Evolutionary conservation across 345 rosid species (phyloP).

Genomic region (Citrus inodora): DNA sequence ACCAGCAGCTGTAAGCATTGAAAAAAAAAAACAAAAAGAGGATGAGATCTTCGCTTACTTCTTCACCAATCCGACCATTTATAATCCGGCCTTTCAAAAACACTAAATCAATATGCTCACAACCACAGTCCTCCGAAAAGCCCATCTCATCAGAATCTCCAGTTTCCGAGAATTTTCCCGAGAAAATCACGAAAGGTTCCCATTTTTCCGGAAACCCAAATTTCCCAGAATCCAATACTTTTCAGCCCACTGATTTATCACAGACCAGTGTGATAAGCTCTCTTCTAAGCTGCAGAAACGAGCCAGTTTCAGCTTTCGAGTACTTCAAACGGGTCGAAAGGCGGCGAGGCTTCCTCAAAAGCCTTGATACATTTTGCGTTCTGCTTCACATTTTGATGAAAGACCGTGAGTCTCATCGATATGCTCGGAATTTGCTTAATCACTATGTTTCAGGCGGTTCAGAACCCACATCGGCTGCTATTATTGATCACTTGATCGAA

Average conservation of each 20-base stretch:
- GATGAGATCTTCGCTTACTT: slow-evolving; percentile 31
- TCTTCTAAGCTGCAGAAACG: slow-evolving; percentile 39
- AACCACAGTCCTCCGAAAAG: slow-evolving; percentile 22
- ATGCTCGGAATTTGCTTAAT: slow-evolving; percentile 40
- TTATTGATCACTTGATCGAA: slow-evolving; percentile 41
- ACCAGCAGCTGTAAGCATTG: no score
- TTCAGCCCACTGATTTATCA: slow-evolving; percentile 12
- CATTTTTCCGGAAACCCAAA: slow-evolving; percentile 1
- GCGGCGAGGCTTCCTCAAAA: slow-evolving; percentile 32
- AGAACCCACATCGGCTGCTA: slow-evolving; percentile 26
- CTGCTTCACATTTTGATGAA: slow-evolving; percentile 55
- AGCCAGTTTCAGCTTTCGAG: slow-evolving; percentile 44
- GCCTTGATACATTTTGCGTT: slow-evolving; percentile 42
- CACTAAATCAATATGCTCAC: slow-evolving; percentile 39
- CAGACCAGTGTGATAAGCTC: slow-evolving; percentile 29
- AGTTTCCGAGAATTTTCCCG: slow-evolving; percentile 15
- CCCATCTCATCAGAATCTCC: slow-evolving; percentile 2
- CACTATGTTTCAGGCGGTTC: slow-evolving; percentile 35
- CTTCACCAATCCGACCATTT: slow-evolving; percentile 19
- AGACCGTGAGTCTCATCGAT: slow-evolving; percentile 24
- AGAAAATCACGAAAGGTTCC: slow-evolving; percentile 11
- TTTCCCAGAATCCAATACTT: not conserved
- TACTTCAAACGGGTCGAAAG: slow-evolving; percentile 34
- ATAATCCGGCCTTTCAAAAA: slow-evolving; percentile 20
- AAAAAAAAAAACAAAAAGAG: not conserved